phyloP scores from a whole-genome alignment of 2,329 filamentous ascomycete genomes.

The Aspergillaceae sp. region DNA sequence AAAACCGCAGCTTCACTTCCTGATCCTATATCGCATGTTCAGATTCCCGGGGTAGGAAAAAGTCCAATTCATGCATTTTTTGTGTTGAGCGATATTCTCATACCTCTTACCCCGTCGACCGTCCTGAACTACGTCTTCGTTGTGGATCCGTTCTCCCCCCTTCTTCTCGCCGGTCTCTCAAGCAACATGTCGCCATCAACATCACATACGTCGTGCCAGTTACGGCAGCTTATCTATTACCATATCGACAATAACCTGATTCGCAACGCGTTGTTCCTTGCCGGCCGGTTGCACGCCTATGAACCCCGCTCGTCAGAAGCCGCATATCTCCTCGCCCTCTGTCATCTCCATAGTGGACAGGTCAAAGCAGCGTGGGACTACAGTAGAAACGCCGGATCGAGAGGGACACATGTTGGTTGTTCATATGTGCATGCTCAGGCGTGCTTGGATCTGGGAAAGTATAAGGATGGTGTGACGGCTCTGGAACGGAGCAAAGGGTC shows the following conservation, averaged over 20 bases:
- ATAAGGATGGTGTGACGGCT: constrained; percentile 71
- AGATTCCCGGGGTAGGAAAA: background rate
- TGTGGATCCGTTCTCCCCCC: constrained; percentile 1
- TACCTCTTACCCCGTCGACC: constrained; percentile 4
- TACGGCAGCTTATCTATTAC: constrained; percentile 60
- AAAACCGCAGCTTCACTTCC: constrained; percentile 12
- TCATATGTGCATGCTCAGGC: constrained; percentile 87
- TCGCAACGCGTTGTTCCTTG: constrained; percentile 88
- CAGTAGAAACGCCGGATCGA: constrained; percentile 61
- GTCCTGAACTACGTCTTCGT: constrained; percentile 1
- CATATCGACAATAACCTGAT: constrained; percentile 81
- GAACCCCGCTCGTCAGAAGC: constrained; percentile 75
- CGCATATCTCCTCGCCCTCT: constrained; percentile 72
- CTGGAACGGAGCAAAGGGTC: constrained; percentile 71
- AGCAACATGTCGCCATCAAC: constrained; percentile 48
- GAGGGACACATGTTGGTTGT: constrained; percentile 73
- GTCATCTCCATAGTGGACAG: constrained; percentile 74
- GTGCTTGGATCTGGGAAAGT: constrained; percentile 68
- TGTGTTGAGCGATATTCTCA: constrained; percentile 2
- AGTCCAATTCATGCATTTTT: constrained; percentile 9
- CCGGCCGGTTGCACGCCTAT: constrained; percentile 74
- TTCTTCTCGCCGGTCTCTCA: constrained; percentile 8
- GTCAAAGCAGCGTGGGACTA: constrained; percentile 78
- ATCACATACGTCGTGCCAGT: constrained; percentile 49
- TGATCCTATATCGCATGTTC: constrained; percentile 13